Evolutionary conservation across 495 filamentous ascomycete species (phyloP), one percentile per base, ranked within the genome.

Genomic region (Bathelium albidoporum): DNA sequence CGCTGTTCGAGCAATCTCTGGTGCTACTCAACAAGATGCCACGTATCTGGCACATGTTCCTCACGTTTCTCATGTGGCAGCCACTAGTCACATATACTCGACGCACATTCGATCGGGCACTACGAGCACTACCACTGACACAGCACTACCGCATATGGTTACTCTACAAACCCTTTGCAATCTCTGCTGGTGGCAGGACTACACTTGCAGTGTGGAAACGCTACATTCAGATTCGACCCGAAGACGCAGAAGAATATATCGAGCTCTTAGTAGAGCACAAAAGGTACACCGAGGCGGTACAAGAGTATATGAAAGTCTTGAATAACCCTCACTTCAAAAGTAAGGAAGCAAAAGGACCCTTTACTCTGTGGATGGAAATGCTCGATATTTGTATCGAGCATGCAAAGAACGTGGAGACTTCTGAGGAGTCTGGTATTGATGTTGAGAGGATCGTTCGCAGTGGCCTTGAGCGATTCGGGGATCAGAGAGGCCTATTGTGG

Each of bases 1-100:
- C 91, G 55, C 84, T 97, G 32, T 99, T 96, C 70, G 95, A 99
- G 76, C 85, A 90, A 67, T 92, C 95, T 11, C 78, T 99, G 39
- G 89, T 97, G 65, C 81, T 99, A 10, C 83, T 99, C 67, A 97
- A 97, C 78, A 99, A 99, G 76, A 99, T 99, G 95, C 95, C 95
- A 55, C 82, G 85, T 64, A 94, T 97, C 71, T 99, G 95, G 95
- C 91, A 96, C 75, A 91, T 97, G 88, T 99, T 96, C 72, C 85
- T 99, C 49, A 83, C 84, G 41, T 97, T 97, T 72, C 77, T 97
- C 66, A 83, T 93, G 70, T 84, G 89, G 68, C 95, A 97, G 71
- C 95, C 95, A 9, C 79, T 96, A 43, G 85, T 97, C 52, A 96
- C 91, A n/a, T 83, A 86, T 68, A 96, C 92, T 10, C 83, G 95